These are phyloP conservation scores for Euphorbia peplus DNA, from an alignment of 345 rosid genomes.

Conservation along the genomic window DNA sequence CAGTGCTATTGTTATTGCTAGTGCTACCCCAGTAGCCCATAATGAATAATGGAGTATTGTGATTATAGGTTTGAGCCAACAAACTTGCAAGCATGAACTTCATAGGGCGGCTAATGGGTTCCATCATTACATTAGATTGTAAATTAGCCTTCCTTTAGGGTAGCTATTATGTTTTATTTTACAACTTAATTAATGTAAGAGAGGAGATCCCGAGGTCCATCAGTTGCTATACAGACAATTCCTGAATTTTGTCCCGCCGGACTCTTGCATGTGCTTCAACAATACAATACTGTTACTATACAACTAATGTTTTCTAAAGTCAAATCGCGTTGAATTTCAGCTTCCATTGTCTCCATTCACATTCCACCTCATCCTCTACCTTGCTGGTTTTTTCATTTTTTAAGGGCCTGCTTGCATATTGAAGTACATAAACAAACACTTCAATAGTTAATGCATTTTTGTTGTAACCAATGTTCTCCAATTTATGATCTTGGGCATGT, in stretches of 20 bases:
- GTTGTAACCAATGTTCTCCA: no score
- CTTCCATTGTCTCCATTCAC: background rate
- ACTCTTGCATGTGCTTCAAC: background rate
- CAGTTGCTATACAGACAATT: background rate
- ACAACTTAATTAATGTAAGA: no score
- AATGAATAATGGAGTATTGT: slow-evolving; percentile 9
- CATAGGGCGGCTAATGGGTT: slow-evolving; percentile 17
- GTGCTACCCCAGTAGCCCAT: no score
- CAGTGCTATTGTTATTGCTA: no score
- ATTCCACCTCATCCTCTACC: no score
- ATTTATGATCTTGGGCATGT: no score
- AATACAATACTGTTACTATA: no score
- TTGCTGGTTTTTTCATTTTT: background rate
- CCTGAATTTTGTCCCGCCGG: slow-evolving; percentile 14
- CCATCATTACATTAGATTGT: background rate
- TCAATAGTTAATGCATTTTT: no score
- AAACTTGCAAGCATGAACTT: slow-evolving; percentile 17
- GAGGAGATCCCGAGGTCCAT: slow-evolving; percentile 18
- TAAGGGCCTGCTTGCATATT: no score
- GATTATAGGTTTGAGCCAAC: slow-evolving; percentile 34
- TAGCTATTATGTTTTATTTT: no score
- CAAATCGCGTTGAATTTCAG: slow-evolving; percentile 30
- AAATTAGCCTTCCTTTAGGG: no score
- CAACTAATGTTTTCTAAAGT: background rate
- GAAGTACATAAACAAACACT: no score